Base-by-base conservation (phyloP, 495 filamentous ascomycete genomes). In the Penicillium bialowiezense region DNA sequence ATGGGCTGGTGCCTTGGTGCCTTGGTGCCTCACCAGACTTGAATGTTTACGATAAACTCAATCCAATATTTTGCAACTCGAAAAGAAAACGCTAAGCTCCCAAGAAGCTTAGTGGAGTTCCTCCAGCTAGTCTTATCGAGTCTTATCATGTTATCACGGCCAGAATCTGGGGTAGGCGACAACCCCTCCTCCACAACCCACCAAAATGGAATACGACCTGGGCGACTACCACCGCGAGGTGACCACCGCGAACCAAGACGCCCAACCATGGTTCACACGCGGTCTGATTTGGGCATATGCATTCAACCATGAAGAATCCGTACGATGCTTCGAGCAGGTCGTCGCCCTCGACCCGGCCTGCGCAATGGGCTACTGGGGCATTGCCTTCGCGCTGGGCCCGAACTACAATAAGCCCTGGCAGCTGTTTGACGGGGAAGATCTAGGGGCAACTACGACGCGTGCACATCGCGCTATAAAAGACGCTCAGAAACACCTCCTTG, bases 361-460 rank as follows among this genome's bases (percentile, higher is more conserved):
- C 52, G 74, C 77, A 5, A 80, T 88, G 64, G 84, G 80, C 15
- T 78, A 85, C 44, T 89, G 85, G 85, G 85, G 85, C 0, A 62
- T 85, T 3, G 82, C 86, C 0, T 87, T 80, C 53, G 59, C 79
- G 1, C 56, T 85, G 1, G 86, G 86, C 0, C 84, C 86, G 2
- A 87, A 89, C 48, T 89, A 88, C 63, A 88, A 89, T 55, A 88
- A 88, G 58, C 82, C 84, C 0, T 89, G 85, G 86, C 68, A 79
- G 4, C 62, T 77, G 20, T 88, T 87, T 49, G 86, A 87, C 46
- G 64, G 70, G 5, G 52, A 67, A n/a, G 85, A 89, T 37, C 60
- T 82, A 3, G 57, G 67, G 5, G 36, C 39, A 0, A 79, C 66
- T 1, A 65, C 83, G 19, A 62, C 58, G 1, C 61, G 71, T 24